These are phyloP conservation scores for Psophocarpus tetragonolobus DNA, from an alignment of 306 rosid species.

Conservation along the genomic window DNA sequence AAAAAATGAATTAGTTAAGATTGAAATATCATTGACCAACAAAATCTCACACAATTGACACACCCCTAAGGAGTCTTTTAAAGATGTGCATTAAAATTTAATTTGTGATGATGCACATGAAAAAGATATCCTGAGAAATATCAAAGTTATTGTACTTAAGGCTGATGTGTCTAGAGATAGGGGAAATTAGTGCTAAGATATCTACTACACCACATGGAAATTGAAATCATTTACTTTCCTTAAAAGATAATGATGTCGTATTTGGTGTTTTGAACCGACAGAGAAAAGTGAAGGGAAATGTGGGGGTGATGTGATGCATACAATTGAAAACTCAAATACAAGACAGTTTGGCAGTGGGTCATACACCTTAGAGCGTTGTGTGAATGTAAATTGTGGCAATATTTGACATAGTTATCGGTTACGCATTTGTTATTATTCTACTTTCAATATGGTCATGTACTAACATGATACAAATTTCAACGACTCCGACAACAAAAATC, in stretches of 20 bases:
- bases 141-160: too few species aligned
- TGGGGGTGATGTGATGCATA: neutral
- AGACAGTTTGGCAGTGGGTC: constrained; percentile 12
- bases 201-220: neutral
- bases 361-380: neutral
- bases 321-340: neutral
- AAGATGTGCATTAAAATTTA: too few species aligned
- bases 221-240: neutral
- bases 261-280: neutral
- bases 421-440: neutral
- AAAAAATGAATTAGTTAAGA: too few species aligned
- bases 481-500: neutral
- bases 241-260: neutral
- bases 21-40: too few species aligned
- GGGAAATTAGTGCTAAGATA: neutral
- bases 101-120: too few species aligned
- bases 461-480: neutral
- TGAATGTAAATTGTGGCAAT: neutral
- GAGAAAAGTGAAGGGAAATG: neutral
- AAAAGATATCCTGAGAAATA: too few species aligned
- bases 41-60: neutral
- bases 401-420: neutral
- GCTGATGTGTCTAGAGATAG: neutral
- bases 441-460: neutral
- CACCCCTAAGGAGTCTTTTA: neutral